Evolutionary conservation across 2,329 filamentous ascomycete species (phyloP).

Genomic region (Diaporthe capsici): DNA sequence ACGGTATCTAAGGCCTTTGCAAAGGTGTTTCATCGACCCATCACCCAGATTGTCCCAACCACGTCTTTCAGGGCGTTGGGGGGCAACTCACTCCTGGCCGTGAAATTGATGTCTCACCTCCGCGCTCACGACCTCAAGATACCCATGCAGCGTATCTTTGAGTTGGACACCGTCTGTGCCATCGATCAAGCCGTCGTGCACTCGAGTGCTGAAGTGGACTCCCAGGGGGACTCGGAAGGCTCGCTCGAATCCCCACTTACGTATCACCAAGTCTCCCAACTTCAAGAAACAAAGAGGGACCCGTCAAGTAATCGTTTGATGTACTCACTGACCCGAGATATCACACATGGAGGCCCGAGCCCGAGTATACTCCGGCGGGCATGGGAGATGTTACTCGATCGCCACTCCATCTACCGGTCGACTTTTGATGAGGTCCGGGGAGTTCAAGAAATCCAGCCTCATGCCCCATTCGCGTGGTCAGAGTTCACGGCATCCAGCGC

Average conservation of each 20-base stretch:
- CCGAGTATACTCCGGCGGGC: background rate
- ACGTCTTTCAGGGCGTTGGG: background rate
- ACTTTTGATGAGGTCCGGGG: background rate
- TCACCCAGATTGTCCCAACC: background rate
- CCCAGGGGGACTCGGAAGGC: background rate
- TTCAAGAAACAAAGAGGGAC: background rate
- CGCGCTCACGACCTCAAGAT: background rate
- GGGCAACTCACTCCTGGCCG: background rate
- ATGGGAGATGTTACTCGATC: background rate
- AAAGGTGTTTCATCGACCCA: background rate
- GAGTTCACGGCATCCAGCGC: background rate
- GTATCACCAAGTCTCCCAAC: background rate
- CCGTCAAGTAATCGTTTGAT: background rate
- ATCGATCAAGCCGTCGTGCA: background rate
- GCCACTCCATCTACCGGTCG: background rate
- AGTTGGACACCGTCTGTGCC: background rate
- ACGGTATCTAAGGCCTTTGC: background rate
- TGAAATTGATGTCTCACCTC: background rate
- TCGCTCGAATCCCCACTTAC: background rate
- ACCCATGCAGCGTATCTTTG: background rate
- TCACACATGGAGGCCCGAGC: background rate
- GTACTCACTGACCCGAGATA: background rate
- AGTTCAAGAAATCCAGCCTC: background rate
- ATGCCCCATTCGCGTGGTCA: background rate
- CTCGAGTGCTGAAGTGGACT: slow-evolving; percentile 1